These are phyloP conservation scores for Pseudomonodictys pantanalensis DNA, from an alignment of 495 filamentous ascomycete species.

Conservation along the genomic window DNA sequence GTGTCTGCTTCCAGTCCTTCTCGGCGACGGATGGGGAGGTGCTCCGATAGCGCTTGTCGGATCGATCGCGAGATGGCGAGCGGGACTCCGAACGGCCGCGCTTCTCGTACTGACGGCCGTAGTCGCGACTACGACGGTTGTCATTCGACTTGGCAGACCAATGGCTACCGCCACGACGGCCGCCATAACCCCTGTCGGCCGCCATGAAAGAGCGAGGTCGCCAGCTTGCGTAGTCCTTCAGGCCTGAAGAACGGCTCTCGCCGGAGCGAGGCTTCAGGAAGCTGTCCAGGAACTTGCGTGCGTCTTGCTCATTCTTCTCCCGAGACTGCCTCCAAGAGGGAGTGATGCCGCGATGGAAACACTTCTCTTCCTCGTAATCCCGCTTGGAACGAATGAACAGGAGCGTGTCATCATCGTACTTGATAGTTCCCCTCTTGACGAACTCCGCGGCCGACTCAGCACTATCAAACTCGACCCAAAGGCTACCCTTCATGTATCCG, in stretches of 20 bases:
- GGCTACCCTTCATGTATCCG: conserved; percentile 77
- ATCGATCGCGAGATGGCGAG: conserved; percentile 31
- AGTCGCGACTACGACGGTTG: conserved; percentile 29
- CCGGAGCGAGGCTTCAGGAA: too few species aligned
- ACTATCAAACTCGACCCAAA: conserved; percentile 85
- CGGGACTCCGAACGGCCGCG: conserved; percentile 24
- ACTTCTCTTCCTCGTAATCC: conserved; percentile 79
- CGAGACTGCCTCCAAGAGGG: conserved; percentile 61
- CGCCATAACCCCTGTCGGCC: conserved; percentile 30
- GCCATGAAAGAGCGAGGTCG: too few species aligned
- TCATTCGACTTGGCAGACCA: conserved; percentile 1
- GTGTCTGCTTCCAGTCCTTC: conserved; percentile 24
- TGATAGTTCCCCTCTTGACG: conserved; percentile 70
- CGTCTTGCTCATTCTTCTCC: background rate
- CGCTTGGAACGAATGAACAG: conserved; percentile 80
- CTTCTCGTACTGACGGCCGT: conserved; percentile 1
- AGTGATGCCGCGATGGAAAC: conserved; percentile 54
- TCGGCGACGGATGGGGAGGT: conserved; percentile 19
- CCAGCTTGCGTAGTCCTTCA: too few species aligned
- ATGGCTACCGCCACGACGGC: conserved; percentile 25
- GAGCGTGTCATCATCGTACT: conserved; percentile 71
- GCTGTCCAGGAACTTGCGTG: too few species aligned
- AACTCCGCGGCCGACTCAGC: conserved; percentile 75
- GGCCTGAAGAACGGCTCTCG: too few species aligned
- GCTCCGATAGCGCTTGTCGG: too few species aligned